These are phyloP conservation scores for Penicillium thymicola DNA, from an alignment of 2,329 filamentous ascomycete species.

Conservation along the genomic window DNA sequence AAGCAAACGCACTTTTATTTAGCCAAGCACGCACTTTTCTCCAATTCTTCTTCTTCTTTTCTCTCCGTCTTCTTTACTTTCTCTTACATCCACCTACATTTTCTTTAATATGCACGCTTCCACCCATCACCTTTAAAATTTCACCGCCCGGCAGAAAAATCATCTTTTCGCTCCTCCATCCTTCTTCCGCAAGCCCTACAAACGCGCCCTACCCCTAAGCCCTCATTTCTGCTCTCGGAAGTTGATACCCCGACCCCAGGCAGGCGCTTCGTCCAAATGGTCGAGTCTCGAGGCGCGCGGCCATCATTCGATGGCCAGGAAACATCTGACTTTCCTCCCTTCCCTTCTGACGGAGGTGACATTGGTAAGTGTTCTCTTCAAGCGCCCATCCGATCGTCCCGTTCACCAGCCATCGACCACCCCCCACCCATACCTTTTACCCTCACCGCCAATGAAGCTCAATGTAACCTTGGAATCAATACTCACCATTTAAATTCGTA, in stretches of 20 bases:
- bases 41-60: neutral
- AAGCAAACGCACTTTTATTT: neutral
- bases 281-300: conserved; percentile 29
- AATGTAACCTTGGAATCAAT: neutral
- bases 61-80: neutral
- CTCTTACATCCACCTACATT: neutral
- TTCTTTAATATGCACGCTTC: neutral
- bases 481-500: neutral
- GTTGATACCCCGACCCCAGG: conserved; percentile 26
- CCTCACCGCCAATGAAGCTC: neutral
- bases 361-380: conserved; percentile 32
- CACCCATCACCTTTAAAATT: neutral
- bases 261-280: conserved; percentile 30
- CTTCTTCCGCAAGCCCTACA: conserved; percentile 39
- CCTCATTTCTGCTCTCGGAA: conserved; percentile 49
- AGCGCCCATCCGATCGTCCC: conserved; percentile 3
- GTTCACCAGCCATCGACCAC: conserved; percentile 3
- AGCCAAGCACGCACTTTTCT: neutral
- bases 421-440: neutral
- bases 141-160: conserved; percentile 20
- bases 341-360: conserved; percentile 27
- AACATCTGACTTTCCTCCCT: conserved; percentile 30
- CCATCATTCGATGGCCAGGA: conserved; percentile 30
- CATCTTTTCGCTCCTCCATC: conserved; percentile 19
- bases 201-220: conserved; percentile 48